Percentiles rank a stretch among this genome's conserved stretches.
These are phyloP conservation scores for Penicillium sp. DNA, from an alignment of 2,329 filamentous ascomycete genomes.

Conservation along the genomic window DNA sequence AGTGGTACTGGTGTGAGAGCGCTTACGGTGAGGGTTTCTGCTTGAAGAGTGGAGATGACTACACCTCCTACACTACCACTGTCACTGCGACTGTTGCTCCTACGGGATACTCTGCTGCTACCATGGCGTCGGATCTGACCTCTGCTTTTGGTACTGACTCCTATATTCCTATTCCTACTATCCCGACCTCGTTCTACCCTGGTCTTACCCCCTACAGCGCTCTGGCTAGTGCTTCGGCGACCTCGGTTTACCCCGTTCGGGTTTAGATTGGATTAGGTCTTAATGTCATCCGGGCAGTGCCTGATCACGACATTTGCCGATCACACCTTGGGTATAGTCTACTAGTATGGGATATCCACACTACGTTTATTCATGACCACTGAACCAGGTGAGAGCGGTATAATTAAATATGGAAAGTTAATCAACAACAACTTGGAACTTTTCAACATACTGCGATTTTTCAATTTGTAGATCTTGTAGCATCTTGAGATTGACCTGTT, in stretches of 20 bases:
- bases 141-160: conserved; percentile 22
- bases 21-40: conserved; percentile 53
- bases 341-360: too few species aligned
- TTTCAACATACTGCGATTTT: too few species aligned
- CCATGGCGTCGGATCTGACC: conserved; percentile 25
- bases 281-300: too few species aligned
- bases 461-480: too few species aligned
- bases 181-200: conserved; percentile 30
- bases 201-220: conserved; percentile 32
- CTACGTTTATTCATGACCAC: too few species aligned
- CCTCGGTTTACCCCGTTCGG: conserved; percentile 1
- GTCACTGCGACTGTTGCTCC: conserved; percentile 22
- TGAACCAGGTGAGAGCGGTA: too few species aligned
- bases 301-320: too few species aligned
- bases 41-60: conserved; percentile 33
- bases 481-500: neutral
- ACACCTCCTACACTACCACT: conserved; percentile 20
- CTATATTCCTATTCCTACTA: conserved; percentile 28
- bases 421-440: too few species aligned
- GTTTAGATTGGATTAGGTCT: neutral
- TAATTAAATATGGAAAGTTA: too few species aligned
- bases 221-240: conserved; percentile 18
- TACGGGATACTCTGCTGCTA: conserved; percentile 26
- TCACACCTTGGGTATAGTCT: too few species aligned
- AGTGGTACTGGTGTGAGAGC: conserved; percentile 47